Conservation (phyloP, 768 basidiomycete species). For the Lactarius deliciosus region DNA sequence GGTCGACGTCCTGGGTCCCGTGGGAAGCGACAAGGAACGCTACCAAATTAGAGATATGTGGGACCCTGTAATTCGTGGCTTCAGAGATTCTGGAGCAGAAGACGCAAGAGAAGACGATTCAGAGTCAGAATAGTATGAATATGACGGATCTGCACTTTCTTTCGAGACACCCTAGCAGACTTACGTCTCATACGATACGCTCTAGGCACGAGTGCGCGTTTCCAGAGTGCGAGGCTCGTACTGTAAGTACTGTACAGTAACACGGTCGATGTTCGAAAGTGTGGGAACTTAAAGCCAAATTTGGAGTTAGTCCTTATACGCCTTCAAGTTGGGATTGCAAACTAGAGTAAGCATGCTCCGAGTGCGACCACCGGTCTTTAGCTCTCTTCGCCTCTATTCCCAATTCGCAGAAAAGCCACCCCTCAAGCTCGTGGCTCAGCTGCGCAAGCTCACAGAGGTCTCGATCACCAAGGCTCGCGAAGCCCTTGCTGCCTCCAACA, state of each 20-base stretch:
- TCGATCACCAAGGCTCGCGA: slow-evolving; percentile 88
- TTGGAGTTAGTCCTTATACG: neutral
- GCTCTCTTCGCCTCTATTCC: slow-evolving; percentile 49
- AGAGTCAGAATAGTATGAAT: no score
- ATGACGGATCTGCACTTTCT: no score
- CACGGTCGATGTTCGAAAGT: no score
- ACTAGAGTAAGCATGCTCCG: slow-evolving; percentile 15
- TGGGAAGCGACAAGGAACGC: neutral
- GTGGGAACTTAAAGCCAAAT: neutral
- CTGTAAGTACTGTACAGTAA: no score
- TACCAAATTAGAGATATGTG: neutral
- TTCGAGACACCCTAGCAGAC: no score
- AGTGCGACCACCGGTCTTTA: slow-evolving; percentile 1
- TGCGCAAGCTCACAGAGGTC: slow-evolving; percentile 78
- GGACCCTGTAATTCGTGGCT: neutral
- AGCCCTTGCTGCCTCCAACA: slow-evolving; percentile 72
- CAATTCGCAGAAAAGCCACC: slow-evolving; percentile 56
- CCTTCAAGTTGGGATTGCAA: neutral
- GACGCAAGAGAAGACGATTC: no score
- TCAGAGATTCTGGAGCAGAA: neutral
- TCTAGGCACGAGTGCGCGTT: no score
- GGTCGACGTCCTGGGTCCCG: neutral
- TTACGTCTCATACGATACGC: no score
- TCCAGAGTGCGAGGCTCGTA: no score
- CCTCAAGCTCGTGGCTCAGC: slow-evolving; percentile 77